Percentiles rank a stretch among this genome's conserved stretches.
phyloP scores from a whole-genome alignment of 495 filamentous ascomycete species.

The Neurospora sp. region DNA sequence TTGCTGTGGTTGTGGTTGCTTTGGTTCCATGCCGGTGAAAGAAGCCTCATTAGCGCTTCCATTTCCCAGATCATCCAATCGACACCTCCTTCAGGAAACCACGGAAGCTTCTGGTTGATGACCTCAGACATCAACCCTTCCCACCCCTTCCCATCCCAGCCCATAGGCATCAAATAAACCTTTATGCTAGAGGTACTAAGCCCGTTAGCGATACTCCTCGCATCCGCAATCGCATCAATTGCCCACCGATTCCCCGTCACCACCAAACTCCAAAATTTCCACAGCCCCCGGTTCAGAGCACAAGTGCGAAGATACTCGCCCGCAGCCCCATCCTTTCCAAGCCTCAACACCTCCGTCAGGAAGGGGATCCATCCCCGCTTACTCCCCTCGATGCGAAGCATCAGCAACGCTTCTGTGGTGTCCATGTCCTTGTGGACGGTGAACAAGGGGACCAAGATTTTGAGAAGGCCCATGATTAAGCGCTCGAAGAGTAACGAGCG shows the following conservation, averaged over 20 bases:
- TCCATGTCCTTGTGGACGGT: background rate
- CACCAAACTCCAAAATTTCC: background rate
- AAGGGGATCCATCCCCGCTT: background rate
- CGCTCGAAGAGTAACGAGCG: background rate
- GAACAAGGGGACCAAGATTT: background rate
- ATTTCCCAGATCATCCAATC: background rate
- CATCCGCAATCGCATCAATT: background rate
- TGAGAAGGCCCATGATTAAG: background rate
- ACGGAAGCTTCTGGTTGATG: background rate
- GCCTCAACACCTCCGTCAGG: background rate
- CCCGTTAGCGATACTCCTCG: background rate
- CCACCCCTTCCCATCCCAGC: background rate
- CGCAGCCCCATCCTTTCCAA: background rate
- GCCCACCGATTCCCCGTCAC: background rate
- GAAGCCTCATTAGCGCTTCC: background rate
- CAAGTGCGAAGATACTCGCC: background rate
- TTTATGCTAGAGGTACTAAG: background rate
- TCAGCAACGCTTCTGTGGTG: background rate
- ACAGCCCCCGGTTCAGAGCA: background rate
- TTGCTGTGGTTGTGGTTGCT: background rate
- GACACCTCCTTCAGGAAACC: background rate
- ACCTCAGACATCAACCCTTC: background rate
- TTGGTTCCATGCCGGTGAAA: background rate
- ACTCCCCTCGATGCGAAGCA: background rate
- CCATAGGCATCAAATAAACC: background rate